phyloP scores from a whole-genome alignment of 257 asterid genomes.

The Perilla frutescens region DNA sequence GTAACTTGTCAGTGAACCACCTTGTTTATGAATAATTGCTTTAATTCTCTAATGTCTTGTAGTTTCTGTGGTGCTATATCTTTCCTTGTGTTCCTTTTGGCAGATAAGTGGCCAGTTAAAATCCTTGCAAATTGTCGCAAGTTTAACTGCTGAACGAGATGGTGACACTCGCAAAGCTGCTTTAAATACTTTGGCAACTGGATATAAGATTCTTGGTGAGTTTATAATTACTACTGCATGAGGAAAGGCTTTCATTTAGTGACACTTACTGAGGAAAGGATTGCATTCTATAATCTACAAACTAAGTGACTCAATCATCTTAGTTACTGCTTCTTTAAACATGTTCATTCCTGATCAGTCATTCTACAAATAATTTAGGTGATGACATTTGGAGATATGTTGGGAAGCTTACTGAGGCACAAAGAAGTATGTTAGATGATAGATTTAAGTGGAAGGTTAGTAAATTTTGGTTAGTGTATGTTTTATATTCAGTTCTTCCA shows the following conservation, averaged over 20 bases:
- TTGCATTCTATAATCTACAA: background rate
- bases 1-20: conserved; percentile 41
- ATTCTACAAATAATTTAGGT: conserved; percentile 51
- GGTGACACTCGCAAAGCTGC: conserved; percentile 98
- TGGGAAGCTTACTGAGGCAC: conserved; percentile 95
- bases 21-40: background rate
- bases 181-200: conserved; percentile 85
- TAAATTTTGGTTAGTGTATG: conserved; percentile 3
- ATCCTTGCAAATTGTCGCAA: conserved; percentile 96
- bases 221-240: conserved; percentile 21
- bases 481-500: conserved; percentile 22
- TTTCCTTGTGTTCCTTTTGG: conserved; percentile 27
- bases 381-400: conserved; percentile 99
- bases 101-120: conserved; percentile 90
- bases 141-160: conserved; percentile 96
- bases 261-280: background rate
- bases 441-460: conserved; percentile 98
- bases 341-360: background rate
- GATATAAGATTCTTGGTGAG: conserved; percentile 96
- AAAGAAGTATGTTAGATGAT: conserved; percentile 98
- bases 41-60: background rate
- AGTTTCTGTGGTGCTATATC: conserved; percentile 20
- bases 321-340: background rate
- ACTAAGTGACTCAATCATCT: conserved; percentile 10
- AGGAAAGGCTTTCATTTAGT: background rate